Evolutionary conservation across 495 filamentous ascomycete species (phyloP).

Genomic region (Podospora bellae-mahoneyi): DNA sequence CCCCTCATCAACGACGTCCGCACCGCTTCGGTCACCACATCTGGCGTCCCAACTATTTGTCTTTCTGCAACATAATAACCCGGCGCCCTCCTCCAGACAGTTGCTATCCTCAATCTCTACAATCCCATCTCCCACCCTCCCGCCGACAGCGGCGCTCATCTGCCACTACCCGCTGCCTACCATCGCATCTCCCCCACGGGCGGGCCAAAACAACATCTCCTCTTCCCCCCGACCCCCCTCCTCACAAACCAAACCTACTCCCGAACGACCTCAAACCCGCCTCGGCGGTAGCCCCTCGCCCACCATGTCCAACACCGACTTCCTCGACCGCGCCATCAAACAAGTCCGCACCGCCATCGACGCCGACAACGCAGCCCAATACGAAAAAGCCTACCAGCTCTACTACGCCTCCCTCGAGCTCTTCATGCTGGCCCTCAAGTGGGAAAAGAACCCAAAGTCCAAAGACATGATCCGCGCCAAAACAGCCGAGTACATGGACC

Average conservation of each 20-base stretch:
- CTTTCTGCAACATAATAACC: not conserved
- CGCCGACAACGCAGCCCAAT: constrained; percentile 89
- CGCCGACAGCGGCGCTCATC: not conserved
- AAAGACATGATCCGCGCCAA: constrained; percentile 97
- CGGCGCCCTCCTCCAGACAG: not conserved
- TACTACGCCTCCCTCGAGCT: constrained; percentile 94
- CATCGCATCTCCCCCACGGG: not conserved
- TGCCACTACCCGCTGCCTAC: not conserved
- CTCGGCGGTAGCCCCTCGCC: not conserved
- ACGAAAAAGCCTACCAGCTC: constrained; percentile 89
- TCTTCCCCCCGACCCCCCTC: not conserved
- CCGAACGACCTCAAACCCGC: constrained; percentile 7
- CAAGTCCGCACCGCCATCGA: constrained; percentile 96
- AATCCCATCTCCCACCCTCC: not conserved
- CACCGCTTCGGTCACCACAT: not conserved
- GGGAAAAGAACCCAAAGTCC: constrained; percentile 94
- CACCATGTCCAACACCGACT: constrained; percentile 93
- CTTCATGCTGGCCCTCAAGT: constrained; percentile 95
- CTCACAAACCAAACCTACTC: constrained; percentile 3
- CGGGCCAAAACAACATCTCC: not conserved
- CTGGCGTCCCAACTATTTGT: not conserved
- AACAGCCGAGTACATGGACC: constrained; percentile 94
- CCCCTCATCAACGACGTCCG: not conserved
- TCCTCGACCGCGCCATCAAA: constrained; percentile 91
- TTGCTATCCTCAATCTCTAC: not conserved